A percentile compares a stretch with the other conserved stretches of the same genome.
Conservation (phyloP, 2,329 filamentous ascomycete species). For the Sarocladium kiliense region DNA sequence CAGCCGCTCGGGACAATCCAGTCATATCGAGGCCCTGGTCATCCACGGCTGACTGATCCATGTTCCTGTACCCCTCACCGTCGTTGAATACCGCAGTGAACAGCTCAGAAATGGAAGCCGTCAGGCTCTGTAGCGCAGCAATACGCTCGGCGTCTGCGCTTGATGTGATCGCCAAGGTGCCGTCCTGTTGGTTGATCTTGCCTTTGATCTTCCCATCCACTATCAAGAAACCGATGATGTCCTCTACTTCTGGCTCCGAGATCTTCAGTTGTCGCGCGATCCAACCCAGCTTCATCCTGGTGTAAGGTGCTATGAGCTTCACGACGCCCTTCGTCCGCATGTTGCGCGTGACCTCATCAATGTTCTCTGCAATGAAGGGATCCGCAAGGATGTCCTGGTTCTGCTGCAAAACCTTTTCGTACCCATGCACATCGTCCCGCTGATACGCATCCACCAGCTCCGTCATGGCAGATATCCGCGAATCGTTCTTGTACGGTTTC, state of each 20-base stretch:
- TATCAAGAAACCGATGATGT: slow-evolving; percentile 93
- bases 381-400: slow-evolving; percentile 88
- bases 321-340: slow-evolving; percentile 95
- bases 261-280: slow-evolving; percentile 87
- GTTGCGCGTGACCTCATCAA: slow-evolving; percentile 96
- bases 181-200: slow-evolving; percentile 82
- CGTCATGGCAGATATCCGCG: slow-evolving; percentile 94
- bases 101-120: slow-evolving; percentile 61
- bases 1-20: not conserved
- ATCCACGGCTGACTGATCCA: slow-evolving; percentile 6
- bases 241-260: slow-evolving; percentile 78
- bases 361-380: slow-evolving; percentile 96
- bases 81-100: slow-evolving; percentile 72
- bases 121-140: slow-evolving; percentile 68
- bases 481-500: slow-evolving; percentile 95
- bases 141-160: slow-evolving; percentile 69
- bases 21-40: not conserved
- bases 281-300: slow-evolving; percentile 81
- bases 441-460: slow-evolving; percentile 96
- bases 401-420: slow-evolving; percentile 79
- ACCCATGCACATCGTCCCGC: slow-evolving; percentile 85
- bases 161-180: slow-evolving; percentile 75
- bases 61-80: slow-evolving; percentile 54
- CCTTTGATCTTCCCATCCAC: slow-evolving; percentile 83
- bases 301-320: slow-evolving; percentile 92